Evolutionary conservation across 768 basidiomycete genomes (phyloP).

Genomic region (Boletus fagicola): DNA sequence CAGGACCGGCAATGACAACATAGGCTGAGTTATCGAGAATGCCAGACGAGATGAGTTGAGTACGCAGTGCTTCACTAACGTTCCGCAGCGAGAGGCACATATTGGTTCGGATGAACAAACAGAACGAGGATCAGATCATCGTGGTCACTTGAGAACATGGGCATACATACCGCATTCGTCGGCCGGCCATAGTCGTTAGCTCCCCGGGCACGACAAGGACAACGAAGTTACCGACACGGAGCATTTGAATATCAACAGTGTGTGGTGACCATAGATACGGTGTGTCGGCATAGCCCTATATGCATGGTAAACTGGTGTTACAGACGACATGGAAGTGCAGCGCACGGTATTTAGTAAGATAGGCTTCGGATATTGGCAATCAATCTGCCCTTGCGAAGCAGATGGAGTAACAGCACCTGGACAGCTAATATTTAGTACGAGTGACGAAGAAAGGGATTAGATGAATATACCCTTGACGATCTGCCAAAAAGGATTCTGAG

Average conservation of each 20-base stretch:
- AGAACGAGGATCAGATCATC: slow-evolving; percentile 4
- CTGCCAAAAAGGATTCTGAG: slow-evolving; percentile 80
- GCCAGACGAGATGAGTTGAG: slow-evolving; percentile 58
- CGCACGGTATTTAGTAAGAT: slow-evolving; percentile 64
- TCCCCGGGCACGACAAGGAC: slow-evolving; percentile 77
- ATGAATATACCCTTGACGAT: slow-evolving; percentile 58
- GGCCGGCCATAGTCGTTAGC: slow-evolving; percentile 79
- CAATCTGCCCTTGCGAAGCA: slow-evolving; percentile 58
- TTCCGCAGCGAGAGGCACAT: not conserved
- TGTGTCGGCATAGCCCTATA: slow-evolving; percentile 56
- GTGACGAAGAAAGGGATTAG: not conserved
- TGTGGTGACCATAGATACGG: slow-evolving; percentile 77
- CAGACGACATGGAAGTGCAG: not conserved
- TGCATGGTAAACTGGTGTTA: slow-evolving; percentile 18
- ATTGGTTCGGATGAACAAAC: not conserved
- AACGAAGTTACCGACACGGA: slow-evolving; percentile 74
- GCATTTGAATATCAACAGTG: slow-evolving; percentile 74
- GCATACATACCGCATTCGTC: slow-evolving; percentile 60
- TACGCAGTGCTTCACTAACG: slow-evolving; percentile 62
- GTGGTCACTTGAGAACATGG: not conserved
- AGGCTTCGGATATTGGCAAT: slow-evolving; percentile 76
- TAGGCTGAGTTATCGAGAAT: slow-evolving; percentile 67
- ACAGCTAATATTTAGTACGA: not conserved
- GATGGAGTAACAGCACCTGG: slow-evolving; percentile 52
- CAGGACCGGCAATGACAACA: slow-evolving; percentile 78